Base-by-base conservation (phyloP, 306 rosid species). In the Malus domestica region DNA sequence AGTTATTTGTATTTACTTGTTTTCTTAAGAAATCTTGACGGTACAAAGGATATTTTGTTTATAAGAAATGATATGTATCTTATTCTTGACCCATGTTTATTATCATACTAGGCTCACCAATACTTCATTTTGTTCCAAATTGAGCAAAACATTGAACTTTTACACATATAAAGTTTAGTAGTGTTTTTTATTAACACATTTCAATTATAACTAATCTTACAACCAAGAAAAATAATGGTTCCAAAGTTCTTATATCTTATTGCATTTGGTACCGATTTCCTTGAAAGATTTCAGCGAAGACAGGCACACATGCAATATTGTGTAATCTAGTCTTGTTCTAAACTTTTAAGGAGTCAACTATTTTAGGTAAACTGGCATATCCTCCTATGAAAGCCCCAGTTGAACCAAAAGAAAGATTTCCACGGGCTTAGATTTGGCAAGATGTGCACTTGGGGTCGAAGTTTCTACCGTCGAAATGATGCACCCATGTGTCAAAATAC, bases 381-480 rank as follows among this genome's bases (percentile, higher is more conserved):
- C 40, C 62, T 49, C 55, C 19, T 38, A 15, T 32, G 14, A 51
- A 59, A 71, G 19, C n/a, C 22, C 52, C 73, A 82, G 23, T 68
- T 61, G 85, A 61, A 49, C 68, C 73, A 20, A 49, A 49, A 49
- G 20, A 13, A 22, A 68, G 42, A 35, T 6, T 8, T 35, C 40
- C 40, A 64, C 25, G 76, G 83, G 59, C 62, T 84, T 57, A 74
- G 88, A 82, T 79, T 71, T 78, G 80, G 80, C 73, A 82, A 78
- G 54, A 73, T 71, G 86, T 79, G 83, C 85, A 83, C 68, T 71
- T 85, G 88, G 84, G 55, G 2, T 40, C 44, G 44, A 40, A 40
- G 44, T 25, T 40, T 40, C 11, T 7, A 40, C 11, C 44, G 65
- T 0, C 68, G 60, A 45, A 72, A 42, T 18, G 66, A 65, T 57